phyloP scores from a whole-genome alignment of 495 filamentous ascomycete genomes.

The Daldinia vernicosa region DNA sequence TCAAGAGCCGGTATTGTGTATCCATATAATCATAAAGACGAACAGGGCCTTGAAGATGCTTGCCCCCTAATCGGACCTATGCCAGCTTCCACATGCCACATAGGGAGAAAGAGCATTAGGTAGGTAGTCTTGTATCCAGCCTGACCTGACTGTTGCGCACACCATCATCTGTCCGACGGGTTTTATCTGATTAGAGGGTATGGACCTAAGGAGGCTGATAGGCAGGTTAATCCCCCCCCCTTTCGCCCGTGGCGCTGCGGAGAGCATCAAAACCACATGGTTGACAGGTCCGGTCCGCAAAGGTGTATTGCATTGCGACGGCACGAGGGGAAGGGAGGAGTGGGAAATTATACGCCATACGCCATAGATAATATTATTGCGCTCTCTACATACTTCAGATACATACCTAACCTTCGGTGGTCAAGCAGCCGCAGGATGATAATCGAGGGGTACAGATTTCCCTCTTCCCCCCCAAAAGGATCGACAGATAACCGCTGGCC shows the following conservation, averaged over 20 bases:
- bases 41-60: slow-evolving; percentile 1
- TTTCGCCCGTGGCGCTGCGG: slow-evolving; percentile 15
- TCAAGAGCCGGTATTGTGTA: slow-evolving; percentile 2
- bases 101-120: neutral
- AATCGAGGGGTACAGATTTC: slow-evolving; percentile 23
- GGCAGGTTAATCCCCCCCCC: neutral
- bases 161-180: neutral
- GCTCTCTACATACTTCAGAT: neutral
- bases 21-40: slow-evolving; percentile 10
- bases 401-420: neutral
- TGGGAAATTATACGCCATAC: neutral
- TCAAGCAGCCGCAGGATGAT: slow-evolving; percentile 31
- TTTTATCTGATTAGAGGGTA: neutral
- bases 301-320: neutral
- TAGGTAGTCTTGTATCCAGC: slow-evolving; percentile 7
- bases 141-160: slow-evolving; percentile 2
- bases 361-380: neutral
- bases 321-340: neutral
- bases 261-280: slow-evolving; percentile 31
- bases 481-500: slow-evolving; percentile 39
- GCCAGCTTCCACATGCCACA: slow-evolving; percentile 2
- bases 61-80: slow-evolving; percentile 30
- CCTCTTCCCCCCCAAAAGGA: slow-evolving; percentile 20
- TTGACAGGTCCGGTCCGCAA: slow-evolving; percentile 29
- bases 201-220: neutral